phyloP scores from a whole-genome alignment of 2,329 filamentous ascomycete genomes.

The Penicillium brasilianum region DNA sequence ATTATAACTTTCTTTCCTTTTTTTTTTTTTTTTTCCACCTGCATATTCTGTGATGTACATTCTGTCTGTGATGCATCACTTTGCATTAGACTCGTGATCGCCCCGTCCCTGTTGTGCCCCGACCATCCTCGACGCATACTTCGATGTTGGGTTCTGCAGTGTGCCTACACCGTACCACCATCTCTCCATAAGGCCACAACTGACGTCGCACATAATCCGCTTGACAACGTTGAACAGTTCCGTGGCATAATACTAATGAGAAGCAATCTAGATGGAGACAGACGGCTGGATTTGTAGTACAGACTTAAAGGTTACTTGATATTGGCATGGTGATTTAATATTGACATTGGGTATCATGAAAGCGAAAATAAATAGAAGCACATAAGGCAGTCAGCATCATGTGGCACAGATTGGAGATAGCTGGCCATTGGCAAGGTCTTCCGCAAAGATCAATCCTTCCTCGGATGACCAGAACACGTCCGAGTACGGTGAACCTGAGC shows the following conservation, averaged over 20 bases:
- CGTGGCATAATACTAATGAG: not conserved
- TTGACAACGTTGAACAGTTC: not conserved
- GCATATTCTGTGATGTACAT: slow-evolving; percentile 4
- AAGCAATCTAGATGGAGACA: too few species aligned
- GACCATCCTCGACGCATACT: not conserved
- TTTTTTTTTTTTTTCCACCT: not conserved
- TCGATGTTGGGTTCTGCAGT: not conserved
- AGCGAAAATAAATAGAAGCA: not conserved
- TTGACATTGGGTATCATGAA: slow-evolving; percentile 27
- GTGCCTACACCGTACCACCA: not conserved
- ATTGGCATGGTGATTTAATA: slow-evolving; percentile 5
- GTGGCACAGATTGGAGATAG: slow-evolving; percentile 21
- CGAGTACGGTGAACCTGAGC: slow-evolving; percentile 14
- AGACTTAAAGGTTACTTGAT: not conserved
- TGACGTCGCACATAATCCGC: not conserved
- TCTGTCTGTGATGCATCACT: not conserved
- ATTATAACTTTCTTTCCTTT: not conserved
- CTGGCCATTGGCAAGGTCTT: slow-evolving; percentile 12
- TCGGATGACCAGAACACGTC: slow-evolving; percentile 23
- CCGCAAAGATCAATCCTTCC: slow-evolving; percentile 3
- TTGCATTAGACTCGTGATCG: slow-evolving; percentile 5
- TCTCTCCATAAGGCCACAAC: not conserved
- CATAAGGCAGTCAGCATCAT: slow-evolving; percentile 2
- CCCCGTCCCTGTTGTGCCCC: not conserved
- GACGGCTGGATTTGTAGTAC: too few species aligned